Evolutionary conservation across 257 asterid species (phyloP).

Genomic region (Agastache rugosa): DNA sequence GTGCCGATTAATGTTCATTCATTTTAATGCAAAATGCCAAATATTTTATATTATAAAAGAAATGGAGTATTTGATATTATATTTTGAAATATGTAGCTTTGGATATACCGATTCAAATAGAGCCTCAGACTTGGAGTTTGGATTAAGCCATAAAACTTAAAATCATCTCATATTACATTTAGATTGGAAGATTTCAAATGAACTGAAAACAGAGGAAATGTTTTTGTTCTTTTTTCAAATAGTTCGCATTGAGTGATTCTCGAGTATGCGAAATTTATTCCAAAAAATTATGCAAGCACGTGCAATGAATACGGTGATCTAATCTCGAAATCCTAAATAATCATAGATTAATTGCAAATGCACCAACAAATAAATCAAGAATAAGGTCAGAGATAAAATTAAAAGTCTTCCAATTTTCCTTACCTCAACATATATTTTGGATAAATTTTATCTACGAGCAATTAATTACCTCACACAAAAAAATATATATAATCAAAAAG

Average conservation of each 20-base stretch:
- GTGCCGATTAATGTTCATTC: too few species aligned
- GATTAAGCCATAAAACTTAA: not conserved
- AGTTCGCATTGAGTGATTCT: not conserved
- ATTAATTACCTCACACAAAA: not conserved
- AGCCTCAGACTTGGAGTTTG: not conserved
- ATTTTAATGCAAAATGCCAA: too few species aligned
- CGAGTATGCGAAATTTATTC: not conserved
- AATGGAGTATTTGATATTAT: too few species aligned
- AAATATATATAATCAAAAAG: not conserved
- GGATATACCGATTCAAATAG: not conserved
- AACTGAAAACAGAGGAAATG: too few species aligned
- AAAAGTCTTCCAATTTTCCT: not conserved
- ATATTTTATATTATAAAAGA: too few species aligned
- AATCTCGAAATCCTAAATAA: not conserved
- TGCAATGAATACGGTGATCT: not conserved
- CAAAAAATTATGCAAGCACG: not conserved
- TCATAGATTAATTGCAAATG: not conserved
- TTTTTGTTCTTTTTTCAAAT: not conserved
- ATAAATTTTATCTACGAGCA: not conserved
- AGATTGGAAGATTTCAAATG: not conserved
- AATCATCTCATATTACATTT: not conserved
- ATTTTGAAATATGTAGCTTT: not conserved
- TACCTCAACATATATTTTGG: too few species aligned
- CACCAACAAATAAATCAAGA: not conserved
- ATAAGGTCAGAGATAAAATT: not conserved